These are phyloP conservation scores for Neofusicoccum parvum DNA, from an alignment of 2,329 filamentous ascomycete species.

Conservation along the genomic window DNA sequence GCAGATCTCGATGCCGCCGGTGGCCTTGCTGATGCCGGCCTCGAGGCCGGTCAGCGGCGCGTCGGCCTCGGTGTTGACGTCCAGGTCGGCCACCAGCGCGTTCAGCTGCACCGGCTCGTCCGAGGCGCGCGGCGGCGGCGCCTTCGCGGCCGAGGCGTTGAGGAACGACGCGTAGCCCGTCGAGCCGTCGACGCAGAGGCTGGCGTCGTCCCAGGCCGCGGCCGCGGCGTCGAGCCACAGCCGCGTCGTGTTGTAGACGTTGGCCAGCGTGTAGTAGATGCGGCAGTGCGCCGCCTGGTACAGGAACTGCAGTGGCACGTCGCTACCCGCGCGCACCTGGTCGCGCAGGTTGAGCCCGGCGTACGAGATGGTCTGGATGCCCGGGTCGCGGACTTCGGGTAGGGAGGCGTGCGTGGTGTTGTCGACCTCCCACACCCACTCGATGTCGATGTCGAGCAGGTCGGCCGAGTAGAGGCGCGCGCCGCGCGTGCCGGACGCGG, in stretches of 20 bases:
- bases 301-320: constrained; percentile 39
- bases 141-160: not conserved
- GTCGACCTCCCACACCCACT: constrained; percentile 21
- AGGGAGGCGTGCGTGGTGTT: constrained; percentile 15
- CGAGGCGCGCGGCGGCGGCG: not conserved
- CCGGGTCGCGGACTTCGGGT: constrained; percentile 13
- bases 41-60: not conserved
- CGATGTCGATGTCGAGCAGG: constrained; percentile 38
- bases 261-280: constrained; percentile 41
- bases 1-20: not conserved
- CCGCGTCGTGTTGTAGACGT: constrained; percentile 39
- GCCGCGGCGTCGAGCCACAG: constrained; percentile 40
- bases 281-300: constrained; percentile 44
- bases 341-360: constrained; percentile 41
- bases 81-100: not conserved
- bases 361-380: constrained; percentile 25
- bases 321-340: constrained; percentile 36
- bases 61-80: not conserved
- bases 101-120: not conserved
- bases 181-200: constrained; percentile 37
- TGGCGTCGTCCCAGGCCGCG: constrained; percentile 34
- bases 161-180: constrained; percentile 26
- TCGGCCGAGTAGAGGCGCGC: constrained; percentile 37
- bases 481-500: constrained; percentile 62
- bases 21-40: not conserved